These are phyloP conservation scores for Clitopilus passeckerianus DNA, from an alignment of 768 basidiomycete species.

Conservation along the genomic window DNA sequence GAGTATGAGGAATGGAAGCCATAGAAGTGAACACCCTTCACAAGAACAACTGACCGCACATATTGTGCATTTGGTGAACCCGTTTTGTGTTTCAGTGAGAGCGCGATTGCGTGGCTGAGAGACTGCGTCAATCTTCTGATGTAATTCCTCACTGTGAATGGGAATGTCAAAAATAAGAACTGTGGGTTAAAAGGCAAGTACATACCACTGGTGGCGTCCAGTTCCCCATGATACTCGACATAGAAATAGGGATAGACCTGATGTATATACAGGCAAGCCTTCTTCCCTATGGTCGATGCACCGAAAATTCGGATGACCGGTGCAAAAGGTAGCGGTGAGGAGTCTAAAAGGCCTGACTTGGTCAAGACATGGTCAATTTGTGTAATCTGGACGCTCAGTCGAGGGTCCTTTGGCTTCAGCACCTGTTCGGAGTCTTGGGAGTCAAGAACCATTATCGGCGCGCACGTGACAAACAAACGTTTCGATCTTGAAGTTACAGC, in stretches of 20 bases:
- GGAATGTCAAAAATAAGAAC: slow-evolving; percentile 1
- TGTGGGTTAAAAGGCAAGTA: not conserved
- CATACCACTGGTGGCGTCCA: slow-evolving; percentile 62
- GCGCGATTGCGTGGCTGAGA: slow-evolving; percentile 80
- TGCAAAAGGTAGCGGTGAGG: slow-evolving; percentile 52
- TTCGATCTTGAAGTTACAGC: not conserved
- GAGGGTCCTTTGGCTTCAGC: not conserved
- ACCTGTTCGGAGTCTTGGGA: not conserved
- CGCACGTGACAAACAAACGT: not conserved
- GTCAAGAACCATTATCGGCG: not conserved
- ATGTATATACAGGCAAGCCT: slow-evolving; percentile 86
- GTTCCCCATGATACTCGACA: slow-evolving; percentile 70
- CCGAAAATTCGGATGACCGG: slow-evolving; percentile 90
- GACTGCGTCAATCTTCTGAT: slow-evolving; percentile 65
- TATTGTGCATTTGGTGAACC: slow-evolving; percentile 50
- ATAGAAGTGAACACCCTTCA: slow-evolving; percentile 96
- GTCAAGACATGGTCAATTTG: slow-evolving; percentile 64
- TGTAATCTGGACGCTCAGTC: slow-evolving; percentile 34
- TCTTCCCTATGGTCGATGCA: slow-evolving; percentile 67
- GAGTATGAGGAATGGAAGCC: slow-evolving; percentile 83
- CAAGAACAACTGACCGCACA: slow-evolving; percentile 73
- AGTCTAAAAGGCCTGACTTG: slow-evolving; percentile 61
- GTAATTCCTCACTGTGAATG: slow-evolving; percentile 63
- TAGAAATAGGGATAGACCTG: slow-evolving; percentile 94
- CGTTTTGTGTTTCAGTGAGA: slow-evolving; percentile 75